Evolutionary conservation across 805 yeast genomes (phyloP).

Genomic region (Wickerhamiella dianesei): DNA sequence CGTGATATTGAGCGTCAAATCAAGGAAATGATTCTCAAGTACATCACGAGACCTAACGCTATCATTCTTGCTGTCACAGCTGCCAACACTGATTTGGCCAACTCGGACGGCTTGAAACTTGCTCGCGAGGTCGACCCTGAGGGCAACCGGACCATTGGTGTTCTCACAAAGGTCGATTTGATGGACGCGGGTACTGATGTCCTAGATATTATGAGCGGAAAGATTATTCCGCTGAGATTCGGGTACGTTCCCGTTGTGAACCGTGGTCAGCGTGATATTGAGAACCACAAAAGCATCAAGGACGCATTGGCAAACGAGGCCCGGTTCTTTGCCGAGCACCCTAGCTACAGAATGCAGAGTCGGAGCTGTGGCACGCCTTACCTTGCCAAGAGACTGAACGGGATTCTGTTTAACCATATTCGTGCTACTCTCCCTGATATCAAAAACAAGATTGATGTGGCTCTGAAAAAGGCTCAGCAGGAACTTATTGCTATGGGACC

Average conservation of each 20-base stretch:
- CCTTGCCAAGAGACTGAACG: slow-evolving; percentile 80
- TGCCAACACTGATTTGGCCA: slow-evolving; percentile 93
- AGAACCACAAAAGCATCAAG: slow-evolving; percentile 71
- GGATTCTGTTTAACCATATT: slow-evolving; percentile 80
- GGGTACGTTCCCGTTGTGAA: slow-evolving; percentile 96
- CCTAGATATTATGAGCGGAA: slow-evolving; percentile 84
- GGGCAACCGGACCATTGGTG: slow-evolving; percentile 93
- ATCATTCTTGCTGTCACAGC: slow-evolving; percentile 89
- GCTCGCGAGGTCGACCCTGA: slow-evolving; percentile 98
- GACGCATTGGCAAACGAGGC: slow-evolving; percentile 75
- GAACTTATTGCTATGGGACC: slow-evolving; percentile 74
- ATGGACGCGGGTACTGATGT: slow-evolving; percentile 99
- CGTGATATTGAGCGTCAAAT: slow-evolving; percentile 91
- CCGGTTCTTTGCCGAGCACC: slow-evolving; percentile 71
- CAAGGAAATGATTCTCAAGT: slow-evolving; percentile 82
- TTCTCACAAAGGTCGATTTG: slow-evolving; percentile 85
- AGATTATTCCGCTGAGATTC: slow-evolving; percentile 86
- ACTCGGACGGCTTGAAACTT: slow-evolving; percentile 87
- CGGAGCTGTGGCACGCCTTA: slow-evolving; percentile 98
- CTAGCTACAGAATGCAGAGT: slow-evolving; percentile 83
- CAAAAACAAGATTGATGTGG: slow-evolving; percentile 73
- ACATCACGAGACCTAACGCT: slow-evolving; percentile 89
- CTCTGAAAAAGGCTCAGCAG: slow-evolving; percentile 67
- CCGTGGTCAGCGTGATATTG: slow-evolving; percentile 95
- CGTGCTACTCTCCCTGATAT: slow-evolving; percentile 83